These are phyloP conservation scores for Cercospora janseana DNA, from an alignment of 2,329 filamentous ascomycete genomes.

Conservation along the genomic window DNA sequence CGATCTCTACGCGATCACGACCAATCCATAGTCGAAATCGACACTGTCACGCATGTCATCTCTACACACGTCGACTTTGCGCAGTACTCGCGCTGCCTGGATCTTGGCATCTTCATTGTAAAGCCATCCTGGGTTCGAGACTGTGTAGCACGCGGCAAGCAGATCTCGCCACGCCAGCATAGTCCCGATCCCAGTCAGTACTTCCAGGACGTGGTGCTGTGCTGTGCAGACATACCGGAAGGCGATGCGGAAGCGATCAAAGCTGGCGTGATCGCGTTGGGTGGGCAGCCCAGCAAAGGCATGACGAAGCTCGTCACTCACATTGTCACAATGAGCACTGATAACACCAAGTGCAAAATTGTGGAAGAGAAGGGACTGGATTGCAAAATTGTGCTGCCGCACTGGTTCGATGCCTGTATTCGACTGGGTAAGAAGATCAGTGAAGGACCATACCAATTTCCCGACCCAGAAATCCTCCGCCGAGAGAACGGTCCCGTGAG, in stretches of 20 bases:
- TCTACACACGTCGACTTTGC: constrained; percentile 85
- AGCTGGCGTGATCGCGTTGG: constrained; percentile 84
- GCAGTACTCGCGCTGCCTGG: constrained; percentile 73
- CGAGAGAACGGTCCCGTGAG: constrained; percentile 23
- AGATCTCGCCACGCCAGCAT: constrained; percentile 76
- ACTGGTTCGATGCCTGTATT: constrained; percentile 98
- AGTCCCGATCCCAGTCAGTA: constrained; percentile 90
- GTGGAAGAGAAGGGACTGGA: constrained; percentile 64
- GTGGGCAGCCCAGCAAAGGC: constrained; percentile 72
- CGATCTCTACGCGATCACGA: constrained; percentile 43
- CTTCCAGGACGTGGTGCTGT: constrained; percentile 79
- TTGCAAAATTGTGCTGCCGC: constrained; percentile 83
- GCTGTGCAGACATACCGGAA: constrained; percentile 77
- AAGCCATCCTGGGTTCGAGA: constrained; percentile 75
- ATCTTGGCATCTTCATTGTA: constrained; percentile 79
- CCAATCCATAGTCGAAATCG: constrained; percentile 39
- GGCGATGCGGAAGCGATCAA: constrained; percentile 90
- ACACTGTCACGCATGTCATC: constrained; percentile 62
- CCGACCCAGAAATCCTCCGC: constrained; percentile 76
- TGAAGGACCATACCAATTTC: constrained; percentile 80
- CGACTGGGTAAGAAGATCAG: constrained; percentile 88
- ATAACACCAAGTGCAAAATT: constrained; percentile 67
- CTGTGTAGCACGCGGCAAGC: constrained; percentile 67
- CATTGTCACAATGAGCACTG: constrained; percentile 75
- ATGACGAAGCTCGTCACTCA: constrained; percentile 79